Conservation (phyloP, 805 yeast species). For the Ogataea saltuana region DNA sequence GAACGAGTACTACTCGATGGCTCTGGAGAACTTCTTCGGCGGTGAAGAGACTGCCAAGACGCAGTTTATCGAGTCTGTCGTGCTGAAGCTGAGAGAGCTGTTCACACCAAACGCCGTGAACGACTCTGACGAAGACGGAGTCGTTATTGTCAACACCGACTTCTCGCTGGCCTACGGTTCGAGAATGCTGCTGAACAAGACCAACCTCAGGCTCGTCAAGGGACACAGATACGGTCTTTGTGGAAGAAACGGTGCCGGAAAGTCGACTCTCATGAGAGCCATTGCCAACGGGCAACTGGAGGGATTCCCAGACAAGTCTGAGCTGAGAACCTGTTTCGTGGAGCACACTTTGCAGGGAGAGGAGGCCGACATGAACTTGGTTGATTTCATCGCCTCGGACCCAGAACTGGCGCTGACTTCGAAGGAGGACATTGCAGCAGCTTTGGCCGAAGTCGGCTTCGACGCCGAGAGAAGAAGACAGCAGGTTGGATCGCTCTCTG, state of each 20-base stretch:
- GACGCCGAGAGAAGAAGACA: slow-evolving; percentile 87
- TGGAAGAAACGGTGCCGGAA: slow-evolving; percentile 99
- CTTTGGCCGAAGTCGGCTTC: slow-evolving; percentile 85
- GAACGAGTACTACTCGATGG: slow-evolving; percentile 50
- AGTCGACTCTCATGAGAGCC: slow-evolving; percentile 95
- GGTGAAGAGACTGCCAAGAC: slow-evolving; percentile 37
- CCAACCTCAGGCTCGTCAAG: slow-evolving; percentile 80
- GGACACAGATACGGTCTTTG: slow-evolving; percentile 98
- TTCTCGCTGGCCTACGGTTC: slow-evolving; percentile 97
- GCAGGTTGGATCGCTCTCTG: slow-evolving; percentile 91
- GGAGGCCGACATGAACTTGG: slow-evolving; percentile 88
- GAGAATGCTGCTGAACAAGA: slow-evolving; percentile 93
- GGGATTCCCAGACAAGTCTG: slow-evolving; percentile 91
- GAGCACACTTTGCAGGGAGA: slow-evolving; percentile 96
- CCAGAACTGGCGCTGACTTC: slow-evolving; percentile 71
- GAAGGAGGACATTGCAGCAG: slow-evolving; percentile 69
- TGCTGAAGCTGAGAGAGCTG: slow-evolving; percentile 53
- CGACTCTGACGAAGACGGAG: slow-evolving; percentile 72
- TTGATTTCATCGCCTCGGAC: slow-evolving; percentile 83
- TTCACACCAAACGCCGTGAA: slow-evolving; percentile 54
- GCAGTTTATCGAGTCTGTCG: slow-evolving; percentile 44
- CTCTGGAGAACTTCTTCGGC: slow-evolving; percentile 36
- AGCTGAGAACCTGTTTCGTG: slow-evolving; percentile 90
- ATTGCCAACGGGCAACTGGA: slow-evolving; percentile 95
- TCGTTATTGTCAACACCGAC: slow-evolving; percentile 90